Base-by-base conservation (phyloP, 2,329 filamentous ascomycete genomes). In the Cryphonectria carpinicola region DNA sequence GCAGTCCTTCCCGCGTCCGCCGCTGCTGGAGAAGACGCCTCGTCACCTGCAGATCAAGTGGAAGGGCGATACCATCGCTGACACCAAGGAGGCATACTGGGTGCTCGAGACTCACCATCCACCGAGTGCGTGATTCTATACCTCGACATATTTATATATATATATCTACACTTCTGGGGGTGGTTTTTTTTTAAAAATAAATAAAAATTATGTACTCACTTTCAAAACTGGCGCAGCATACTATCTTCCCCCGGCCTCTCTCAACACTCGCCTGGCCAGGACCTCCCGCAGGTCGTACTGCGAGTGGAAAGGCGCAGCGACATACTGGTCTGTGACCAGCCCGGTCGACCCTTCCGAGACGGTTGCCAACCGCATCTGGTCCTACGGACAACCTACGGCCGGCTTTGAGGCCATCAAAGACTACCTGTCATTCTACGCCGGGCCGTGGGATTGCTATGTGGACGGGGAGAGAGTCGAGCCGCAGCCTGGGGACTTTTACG, bases 401-500 rank as follows among this genome's bases (percentile, higher is more conserved):
- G 79, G 80, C 0, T 90, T 89, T 76, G 82, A 81, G 73, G 79
- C 80, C 7, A 85, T 91, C 76, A 85, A 84, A 74, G 86, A 84
- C 19, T 86, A 86, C 77, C 74, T 91, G 66, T 87, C 85, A 56
- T 88, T 90, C 74, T 90, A 89, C 76, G 87, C 86, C 17, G 86
- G 84, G 19, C 87, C 87, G 17, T 90, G 87, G 88, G 85, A 89
- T 70, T 90, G 88, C 75, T 88, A 83, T 77, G 88, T 89, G 5
- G 87, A 90, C 77, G 87, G 87, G 13, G 88, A 90, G 77, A 82
- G 82, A 75, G 88, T 89, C 28, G 81, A 85, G 77, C 81, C 87
- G 54, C 87, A 90, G 79, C 87, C 86, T 22, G 87, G 87, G 10
- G 88, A 90, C 74, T 90, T 89, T 73, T 90, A 90, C 78, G 88